Conservation (phyloP, 2,329 filamentous ascomycete species). For the Diplocarpon rosae region DNA sequence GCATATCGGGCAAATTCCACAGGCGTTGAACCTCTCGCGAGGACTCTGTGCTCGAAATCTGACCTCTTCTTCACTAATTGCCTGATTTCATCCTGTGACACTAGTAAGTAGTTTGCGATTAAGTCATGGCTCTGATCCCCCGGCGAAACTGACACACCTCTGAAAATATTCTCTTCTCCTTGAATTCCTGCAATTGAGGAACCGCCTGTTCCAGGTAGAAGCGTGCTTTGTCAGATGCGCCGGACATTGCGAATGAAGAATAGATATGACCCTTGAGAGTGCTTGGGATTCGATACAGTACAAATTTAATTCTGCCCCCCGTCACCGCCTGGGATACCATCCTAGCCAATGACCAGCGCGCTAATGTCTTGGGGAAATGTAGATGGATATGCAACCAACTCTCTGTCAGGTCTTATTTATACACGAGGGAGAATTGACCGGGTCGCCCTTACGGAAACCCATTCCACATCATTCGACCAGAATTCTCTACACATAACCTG, state of each 20-base stretch:
- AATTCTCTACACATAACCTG: conserved; percentile 5
- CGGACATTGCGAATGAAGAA: conserved; percentile 49
- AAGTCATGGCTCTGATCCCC: not conserved
- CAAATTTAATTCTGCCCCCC: conserved; percentile 1
- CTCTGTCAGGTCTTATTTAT: too few relatives aligned
- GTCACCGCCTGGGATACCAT: not conserved
- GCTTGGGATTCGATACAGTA: too few relatives aligned
- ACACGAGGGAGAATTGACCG: too few relatives aligned
- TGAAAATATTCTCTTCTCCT: conserved; percentile 83
- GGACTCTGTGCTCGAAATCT: conserved; percentile 84
- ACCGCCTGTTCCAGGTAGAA: conserved; percentile 91
- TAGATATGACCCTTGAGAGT: too few relatives aligned
- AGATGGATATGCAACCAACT: too few relatives aligned
- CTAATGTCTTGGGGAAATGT: too few relatives aligned
- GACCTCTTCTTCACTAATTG: conserved; percentile 83
- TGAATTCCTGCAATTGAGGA: conserved; percentile 83
- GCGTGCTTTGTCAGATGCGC: conserved; percentile 83
- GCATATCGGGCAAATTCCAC: conserved; percentile 78
- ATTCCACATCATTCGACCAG: too few relatives aligned
- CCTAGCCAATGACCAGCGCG: not conserved
- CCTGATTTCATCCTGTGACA: conserved; percentile 67
- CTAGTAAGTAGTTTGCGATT: too few relatives aligned
- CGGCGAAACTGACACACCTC: conserved; percentile 39
- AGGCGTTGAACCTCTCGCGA: conserved; percentile 66
- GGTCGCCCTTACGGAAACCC: too few relatives aligned